Percentiles rank a stretch among this genome's conserved stretches.
Conservation (phyloP, 495 filamentous ascomycete genomes). For the Hypoxylon lienhwacheense region DNA sequence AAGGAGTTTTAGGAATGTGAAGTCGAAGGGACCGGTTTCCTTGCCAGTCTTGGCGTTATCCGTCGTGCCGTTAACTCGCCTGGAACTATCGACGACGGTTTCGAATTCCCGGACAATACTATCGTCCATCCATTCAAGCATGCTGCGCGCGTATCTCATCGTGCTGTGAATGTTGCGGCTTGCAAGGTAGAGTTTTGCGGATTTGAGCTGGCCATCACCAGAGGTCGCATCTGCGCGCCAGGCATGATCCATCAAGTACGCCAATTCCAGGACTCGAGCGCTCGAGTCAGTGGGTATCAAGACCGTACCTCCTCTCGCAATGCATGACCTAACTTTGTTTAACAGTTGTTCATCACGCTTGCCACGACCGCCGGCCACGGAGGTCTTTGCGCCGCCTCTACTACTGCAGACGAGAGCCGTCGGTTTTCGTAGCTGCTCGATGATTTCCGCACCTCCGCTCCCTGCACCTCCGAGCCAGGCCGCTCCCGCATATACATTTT, state of each 20-base stretch:
- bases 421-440: constrained; percentile 88
- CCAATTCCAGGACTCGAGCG: constrained; percentile 87
- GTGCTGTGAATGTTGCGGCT: constrained; percentile 78
- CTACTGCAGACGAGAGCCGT: constrained; percentile 91
- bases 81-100: constrained; percentile 59
- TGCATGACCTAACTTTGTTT: constrained; percentile 73
- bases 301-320: constrained; percentile 85
- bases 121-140: constrained; percentile 99
- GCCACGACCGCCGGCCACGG: constrained; percentile 68
- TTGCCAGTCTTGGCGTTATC: constrained; percentile 43
- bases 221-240: constrained; percentile 67
- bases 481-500: constrained; percentile 90
- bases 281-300: constrained; percentile 95
- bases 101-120: constrained; percentile 90
- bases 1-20: constrained; percentile 79
- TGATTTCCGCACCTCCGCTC: constrained; percentile 79
- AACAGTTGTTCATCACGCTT: constrained; percentile 84
- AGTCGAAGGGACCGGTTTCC: constrained; percentile 79
- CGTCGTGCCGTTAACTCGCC: constrained; percentile 49
- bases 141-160: constrained; percentile 85
- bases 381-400: constrained; percentile 72
- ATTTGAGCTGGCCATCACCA: constrained; percentile 66
- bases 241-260: constrained; percentile 87
- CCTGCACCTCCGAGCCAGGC: constrained; percentile 87
- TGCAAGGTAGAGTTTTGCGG: constrained; percentile 76